Evolutionary conservation across 2,329 filamentous ascomycete species (phyloP), one percentile per base, ranked within the genome.

Genomic region (Aspergillus fijiensis): DNA sequence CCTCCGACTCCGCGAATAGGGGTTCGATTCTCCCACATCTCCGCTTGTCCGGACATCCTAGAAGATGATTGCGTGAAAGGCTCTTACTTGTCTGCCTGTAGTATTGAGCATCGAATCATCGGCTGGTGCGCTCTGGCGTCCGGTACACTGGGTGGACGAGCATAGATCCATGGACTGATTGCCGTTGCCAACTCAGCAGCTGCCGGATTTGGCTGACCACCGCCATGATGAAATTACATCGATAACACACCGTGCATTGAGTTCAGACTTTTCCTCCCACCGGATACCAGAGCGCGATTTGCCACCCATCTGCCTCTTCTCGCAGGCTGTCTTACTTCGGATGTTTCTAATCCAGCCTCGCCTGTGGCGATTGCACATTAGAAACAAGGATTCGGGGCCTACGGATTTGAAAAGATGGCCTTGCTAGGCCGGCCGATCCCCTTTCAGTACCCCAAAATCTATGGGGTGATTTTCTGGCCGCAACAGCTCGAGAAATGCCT

Each of bases 171-270:
- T 69, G 65, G 53, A 60, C 61, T 61, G 50, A 63, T 65, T 60
- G 67, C 66, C 64, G 67, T 68, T 71, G 72, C 68, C 70, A 72
- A 71, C 66, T 71, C 68, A 66, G 64, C 60, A 63, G 67, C 58
- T 63, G 63, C 58, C 65, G 50, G 61, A 56, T 49, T 55, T 60
- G 60, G 65, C 62, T 62, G 65, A 64, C 60, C 65, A 62, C 65
- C 63, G 63, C 64, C 62, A 61, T 51, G 53, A 61, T 58, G 49
- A 58, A 58, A 58, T 55, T 59, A 60, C 50, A 19, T 49, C 58
- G 49, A 55, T 55, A 59, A 51, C 60, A 51, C 62, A 58, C 60
- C 61, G 58, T 62, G 61, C 57, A 60, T 57, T 62, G 55, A 39
- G 49, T 66, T 58, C 61, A 61, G 55, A 65, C 65, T 51, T 45